Evolutionary conservation across 495 filamentous ascomycete species (phyloP), one percentile per base, ranked within the genome.

Genomic region (Hypoxylon fuscum): DNA sequence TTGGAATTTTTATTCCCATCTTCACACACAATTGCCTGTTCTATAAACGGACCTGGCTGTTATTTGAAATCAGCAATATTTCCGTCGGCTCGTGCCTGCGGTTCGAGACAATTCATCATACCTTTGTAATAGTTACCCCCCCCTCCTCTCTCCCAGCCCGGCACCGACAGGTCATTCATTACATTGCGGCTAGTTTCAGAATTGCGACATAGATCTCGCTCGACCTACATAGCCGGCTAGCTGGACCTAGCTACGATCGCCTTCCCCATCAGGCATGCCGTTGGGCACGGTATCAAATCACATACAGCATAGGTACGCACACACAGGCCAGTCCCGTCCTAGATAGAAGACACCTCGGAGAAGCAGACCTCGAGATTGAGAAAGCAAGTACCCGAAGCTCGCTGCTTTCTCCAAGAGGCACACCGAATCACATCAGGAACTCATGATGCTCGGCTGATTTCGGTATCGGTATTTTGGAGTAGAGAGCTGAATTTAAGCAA

Each of bases 181-280:
- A 29, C 45, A 60, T 47, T 45, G 56, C 56, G 56, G 56, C 62
- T 66, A 62, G 63, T 66, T 62, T 68, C 59, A 68, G 64, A 59
- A 68, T 68, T 68, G 64, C 64, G 64, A 59, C 58, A 68, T 68
- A 58, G 64, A 63, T 68, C 64, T 62, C 51, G 57, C 47, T 66
- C 46, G 42, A 57, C 55, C 54, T n/a, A n/a, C n/a, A n/a, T 60
- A 59, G 50, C 55, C 62, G 56, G 47, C 57, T 66, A 66, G 63
- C 63, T 61, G n/a, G 57, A 55, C 59, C 64, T 58, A 57, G 59
- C 20, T 55, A 52, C 59, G 59, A 63, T 63, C 64, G 58, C 64
- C 64, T 68, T 68, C 64, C 64, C 54, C 48, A 63, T 68, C 64
- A 50, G 64, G 64, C 46, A 68, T 68, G 32, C 64, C 64, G 59